Evolutionary conservation across 352 stramenopile genomes (phyloP), one percentile per base, ranked within the genome.

Genomic region (Phytopythium kandeliae): DNA sequence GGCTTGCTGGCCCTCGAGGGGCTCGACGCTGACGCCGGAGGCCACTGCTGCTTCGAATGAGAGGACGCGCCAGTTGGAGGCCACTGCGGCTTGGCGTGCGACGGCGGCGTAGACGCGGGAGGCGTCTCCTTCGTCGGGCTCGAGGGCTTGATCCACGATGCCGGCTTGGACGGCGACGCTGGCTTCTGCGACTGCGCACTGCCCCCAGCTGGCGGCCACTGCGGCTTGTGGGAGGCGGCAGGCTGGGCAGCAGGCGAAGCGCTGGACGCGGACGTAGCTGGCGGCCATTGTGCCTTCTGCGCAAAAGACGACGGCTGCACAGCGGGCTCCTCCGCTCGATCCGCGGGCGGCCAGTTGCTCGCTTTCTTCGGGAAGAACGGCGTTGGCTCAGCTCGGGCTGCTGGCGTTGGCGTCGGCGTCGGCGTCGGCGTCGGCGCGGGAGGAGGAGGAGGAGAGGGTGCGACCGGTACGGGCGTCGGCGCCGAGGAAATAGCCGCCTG

Each of bases 211-310:
- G 59, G 54, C 12, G 66, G 51, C 66, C 66, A 75, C 31, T 69
- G 60, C 13, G 63, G 47, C 34, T 69, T 67, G 31, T 24, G 58
- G 0, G 50, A 33, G 1, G 52, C 58, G 26, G 55, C 44, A 1
- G 65, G 54, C 5, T 56, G 30, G 2, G 56, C 38, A 7, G 56
- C 25, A 22, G 60, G 49, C 2, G 53, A 41, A 16, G 62, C 47
- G 6, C 54, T 56, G 2, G 56, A 44, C 0, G 53, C 19, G 0
- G 43, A 25, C 24, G 30, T 48, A 22, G 60, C 45, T 35, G 71
- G 66, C 7, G 76, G 65, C 74, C 77, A 86, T 35, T 85, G 70
- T 4, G 77, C 61, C 48, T 84, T 88, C 21, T 68, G 72, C 1
- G 63, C 65, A 55, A 84, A 80, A 24, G 52, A 45, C 16, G 63